A percentile compares a stretch with the other conserved stretches of the same genome.
Conservation (phyloP, 495 filamentous ascomycete species). For the Elaphomyces granulatus region DNA sequence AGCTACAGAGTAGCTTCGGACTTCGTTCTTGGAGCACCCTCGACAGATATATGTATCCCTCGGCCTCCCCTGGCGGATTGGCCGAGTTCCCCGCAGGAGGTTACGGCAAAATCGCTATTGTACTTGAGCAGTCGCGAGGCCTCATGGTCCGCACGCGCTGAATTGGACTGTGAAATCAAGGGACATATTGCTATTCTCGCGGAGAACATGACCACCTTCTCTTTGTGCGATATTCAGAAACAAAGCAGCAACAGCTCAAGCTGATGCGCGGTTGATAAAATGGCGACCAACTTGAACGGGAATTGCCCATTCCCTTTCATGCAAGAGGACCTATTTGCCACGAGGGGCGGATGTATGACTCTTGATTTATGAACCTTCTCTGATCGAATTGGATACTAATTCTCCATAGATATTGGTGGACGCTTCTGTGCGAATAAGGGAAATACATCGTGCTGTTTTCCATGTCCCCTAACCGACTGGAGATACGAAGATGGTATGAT, state of each 20-base stretch:
- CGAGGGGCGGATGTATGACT: constrained; percentile 47
- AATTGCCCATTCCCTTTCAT: constrained; percentile 52
- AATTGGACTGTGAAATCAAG: not conserved
- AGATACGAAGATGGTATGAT: constrained; percentile 56
- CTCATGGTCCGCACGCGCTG: not conserved
- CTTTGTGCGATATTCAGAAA: not conserved
- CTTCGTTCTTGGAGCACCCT: not conserved
- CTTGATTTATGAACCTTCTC: not conserved
- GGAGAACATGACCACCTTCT: not conserved
- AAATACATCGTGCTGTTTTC: constrained; percentile 60
- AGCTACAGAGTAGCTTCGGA: not conserved
- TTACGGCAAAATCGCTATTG: not conserved
- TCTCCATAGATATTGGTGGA: constrained; percentile 47
- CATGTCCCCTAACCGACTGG: constrained; percentile 78
- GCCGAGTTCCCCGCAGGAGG: not conserved
- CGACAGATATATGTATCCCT: not conserved
- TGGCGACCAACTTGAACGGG: constrained; percentile 16
- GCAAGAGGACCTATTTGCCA: constrained; percentile 42
- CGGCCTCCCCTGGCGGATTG: not conserved
- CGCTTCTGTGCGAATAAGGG: constrained; percentile 42
- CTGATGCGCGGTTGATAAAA: not conserved
- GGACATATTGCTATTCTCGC: not conserved
- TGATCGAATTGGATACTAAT: constrained; percentile 6
- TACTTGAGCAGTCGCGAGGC: not conserved
- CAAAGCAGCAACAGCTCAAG: not conserved